These are phyloP conservation scores for Pythium pectinolyticum DNA, from an alignment of 352 stramenopile species.

Conservation along the genomic window DNA sequence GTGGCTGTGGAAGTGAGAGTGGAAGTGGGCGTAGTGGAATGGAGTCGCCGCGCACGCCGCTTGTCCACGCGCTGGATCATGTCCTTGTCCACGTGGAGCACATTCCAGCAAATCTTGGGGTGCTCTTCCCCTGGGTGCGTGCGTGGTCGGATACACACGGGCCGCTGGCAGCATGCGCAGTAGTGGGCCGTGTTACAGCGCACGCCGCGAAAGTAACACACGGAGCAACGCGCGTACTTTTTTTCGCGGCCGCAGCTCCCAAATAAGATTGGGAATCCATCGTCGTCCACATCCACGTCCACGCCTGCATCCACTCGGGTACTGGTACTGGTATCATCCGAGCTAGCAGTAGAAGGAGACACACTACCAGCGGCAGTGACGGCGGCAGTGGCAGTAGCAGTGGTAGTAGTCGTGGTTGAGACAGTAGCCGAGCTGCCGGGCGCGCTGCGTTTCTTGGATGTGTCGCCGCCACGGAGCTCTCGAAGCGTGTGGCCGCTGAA, in stretches of 20 bases:
- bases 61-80: conserved; percentile 76
- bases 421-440: too few species aligned
- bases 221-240: conserved; percentile 65
- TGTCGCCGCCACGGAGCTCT: conserved; percentile 40
- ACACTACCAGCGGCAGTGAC: too few species aligned
- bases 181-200: conserved; percentile 71
- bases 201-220: conserved; percentile 72
- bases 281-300: conserved; percentile 40
- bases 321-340: too few species aligned
- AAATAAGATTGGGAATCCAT: conserved; percentile 55
- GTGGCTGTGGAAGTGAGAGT: too few species aligned
- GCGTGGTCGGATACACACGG: conserved; percentile 70
- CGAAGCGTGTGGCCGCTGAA: conserved; percentile 60
- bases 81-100: conserved; percentile 75
- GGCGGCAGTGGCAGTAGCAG: too few species aligned
- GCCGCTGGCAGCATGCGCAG: conserved; percentile 64
- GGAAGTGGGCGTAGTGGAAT: conserved; percentile 17
- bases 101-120: conserved; percentile 81
- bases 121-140: conserved; percentile 67
- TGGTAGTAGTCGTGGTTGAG: too few species aligned
- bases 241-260: conserved; percentile 71
- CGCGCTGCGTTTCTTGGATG: conserved; percentile 19
- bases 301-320: too few species aligned
- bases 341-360: too few species aligned
- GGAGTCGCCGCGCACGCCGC: conserved; percentile 58